A percentile compares a stretch with the other conserved stretches of the same genome.
Conservation (phyloP, 768 basidiomycete species). For the Boletus rubroflammeus region DNA sequence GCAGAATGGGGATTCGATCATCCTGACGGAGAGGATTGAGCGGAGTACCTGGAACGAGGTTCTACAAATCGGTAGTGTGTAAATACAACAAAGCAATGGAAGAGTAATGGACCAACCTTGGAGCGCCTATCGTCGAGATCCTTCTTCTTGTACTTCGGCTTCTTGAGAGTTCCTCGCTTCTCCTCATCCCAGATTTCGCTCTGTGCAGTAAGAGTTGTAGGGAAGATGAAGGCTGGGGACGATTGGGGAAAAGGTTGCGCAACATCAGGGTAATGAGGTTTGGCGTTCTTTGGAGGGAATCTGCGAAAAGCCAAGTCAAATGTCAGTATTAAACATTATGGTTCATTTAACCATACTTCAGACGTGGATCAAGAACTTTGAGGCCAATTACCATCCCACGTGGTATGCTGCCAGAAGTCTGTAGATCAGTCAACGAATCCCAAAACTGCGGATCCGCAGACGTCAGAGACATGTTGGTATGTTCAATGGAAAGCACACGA, state of each 20-base stretch:
- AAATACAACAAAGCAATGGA: not conserved
- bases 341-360: slow-evolving; percentile 52
- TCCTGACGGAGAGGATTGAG: slow-evolving; percentile 70
- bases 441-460: slow-evolving; percentile 38
- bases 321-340: not conserved
- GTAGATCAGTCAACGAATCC: slow-evolving; percentile 55
- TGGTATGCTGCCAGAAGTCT: slow-evolving; percentile 64
- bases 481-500: slow-evolving; percentile 20
- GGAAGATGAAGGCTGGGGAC: slow-evolving; percentile 40
- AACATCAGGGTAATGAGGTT: slow-evolving; percentile 33
- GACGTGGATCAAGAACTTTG: slow-evolving; percentile 79
- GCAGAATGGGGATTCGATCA: slow-evolving; percentile 76
- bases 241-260: slow-evolving; percentile 23
- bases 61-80: slow-evolving; percentile 39
- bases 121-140: slow-evolving; percentile 82
- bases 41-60: slow-evolving; percentile 71
- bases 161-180: slow-evolving; percentile 47
- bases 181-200: slow-evolving; percentile 74
- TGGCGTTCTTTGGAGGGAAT: slow-evolving; percentile 80
- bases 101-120: slow-evolving; percentile 43
- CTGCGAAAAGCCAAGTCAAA: slow-evolving; percentile 35
- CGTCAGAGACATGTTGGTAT: not conserved
- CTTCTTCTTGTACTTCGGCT: slow-evolving; percentile 73
- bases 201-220: slow-evolving; percentile 54
- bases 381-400: slow-evolving; percentile 76